Percentiles rank a stretch among this genome's conserved stretches.
These are phyloP conservation scores for Calvatia gigantea DNA, from an alignment of 768 basidiomycete species.

Conservation along the genomic window DNA sequence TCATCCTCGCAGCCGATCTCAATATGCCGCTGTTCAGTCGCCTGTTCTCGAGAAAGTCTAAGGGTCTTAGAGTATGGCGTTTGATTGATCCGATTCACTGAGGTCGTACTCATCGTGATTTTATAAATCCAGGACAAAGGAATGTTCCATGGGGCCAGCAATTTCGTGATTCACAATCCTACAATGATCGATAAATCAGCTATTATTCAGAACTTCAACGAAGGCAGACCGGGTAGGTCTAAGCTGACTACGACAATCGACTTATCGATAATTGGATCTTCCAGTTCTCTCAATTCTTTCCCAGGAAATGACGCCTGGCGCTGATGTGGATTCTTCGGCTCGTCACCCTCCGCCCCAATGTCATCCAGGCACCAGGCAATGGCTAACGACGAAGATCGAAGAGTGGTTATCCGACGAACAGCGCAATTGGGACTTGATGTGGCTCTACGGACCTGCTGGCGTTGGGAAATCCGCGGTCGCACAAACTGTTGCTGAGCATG, in stretches of 20 bases:
- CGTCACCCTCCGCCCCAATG: background rate
- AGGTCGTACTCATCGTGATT: too few species aligned
- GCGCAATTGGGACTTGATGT: background rate
- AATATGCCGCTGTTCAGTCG: too few species aligned
- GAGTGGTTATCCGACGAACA: background rate
- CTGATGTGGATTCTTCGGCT: background rate
- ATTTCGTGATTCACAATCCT: background rate
- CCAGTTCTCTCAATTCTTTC: background rate
- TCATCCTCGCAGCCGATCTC: too few species aligned
- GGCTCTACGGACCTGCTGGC: background rate
- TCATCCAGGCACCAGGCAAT: slow-evolving; percentile 3
- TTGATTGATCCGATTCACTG: too few species aligned
- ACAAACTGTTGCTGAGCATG: background rate
- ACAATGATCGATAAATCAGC: background rate
- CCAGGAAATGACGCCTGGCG: background rate
- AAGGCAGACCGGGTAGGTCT: background rate
- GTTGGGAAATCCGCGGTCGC: background rate
- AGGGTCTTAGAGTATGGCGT: too few species aligned
- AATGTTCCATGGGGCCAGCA: background rate
- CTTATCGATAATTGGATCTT: background rate
- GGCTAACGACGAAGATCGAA: background rate
- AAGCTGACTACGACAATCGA: background rate
- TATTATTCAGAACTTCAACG: background rate
- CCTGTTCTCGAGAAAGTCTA: too few species aligned
- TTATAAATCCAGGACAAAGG: background rate